Evolutionary conservation across 495 filamentous ascomycete genomes (phyloP), one percentile per base, ranked within the genome.

Genomic region (Astrothelium macrocarpum): DNA sequence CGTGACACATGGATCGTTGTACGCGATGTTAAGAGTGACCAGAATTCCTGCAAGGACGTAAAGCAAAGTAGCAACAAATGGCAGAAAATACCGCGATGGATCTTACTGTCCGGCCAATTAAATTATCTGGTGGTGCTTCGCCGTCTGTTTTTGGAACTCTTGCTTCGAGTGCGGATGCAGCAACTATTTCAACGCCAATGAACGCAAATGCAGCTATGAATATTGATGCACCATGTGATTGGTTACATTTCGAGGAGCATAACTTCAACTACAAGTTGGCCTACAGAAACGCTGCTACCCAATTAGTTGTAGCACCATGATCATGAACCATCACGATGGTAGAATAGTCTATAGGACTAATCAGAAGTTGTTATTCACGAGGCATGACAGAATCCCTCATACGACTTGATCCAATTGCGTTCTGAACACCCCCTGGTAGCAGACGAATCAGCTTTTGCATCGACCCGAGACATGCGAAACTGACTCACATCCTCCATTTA

Each of bases 41-140:
- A 60, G 61, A 1, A 75, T 59, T 2, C 70, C 72, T 3, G 65
- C 68, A 25, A 75, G 36, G 26, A 73, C 68, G 61, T 75, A 74
- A 18, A 73, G 68, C 28, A 70, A 43, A 46, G 64, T 70, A 2
- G 60, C 67, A 31, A 73, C 61, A 43, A 73, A 71, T 46, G 68
- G 66, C n/a, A 5, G 67, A 70, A 65, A 64, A 75, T n/a, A 69
- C 72, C 1, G 62, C 60, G 2, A 36, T 53, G 60, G 46, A 62
- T 23, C 42, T 62, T 1, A 53, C 60, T 2, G 36, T 39, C 36
- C 36, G 7, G 36, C 36, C 36, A 39, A 39, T 39, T 16, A 46
- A 7, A 32, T 26, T 34, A 20, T 62, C 11, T 20, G n/a, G 31
- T 23, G 4, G 59, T 31, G 20, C 12, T 32, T 36, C 59, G 59